A percentile compares a stretch with the other conserved stretches of the same genome.
Evolutionary conservation across 75 land plant species (phyloP).

Genomic region (Cryptomeria japonica): DNA sequence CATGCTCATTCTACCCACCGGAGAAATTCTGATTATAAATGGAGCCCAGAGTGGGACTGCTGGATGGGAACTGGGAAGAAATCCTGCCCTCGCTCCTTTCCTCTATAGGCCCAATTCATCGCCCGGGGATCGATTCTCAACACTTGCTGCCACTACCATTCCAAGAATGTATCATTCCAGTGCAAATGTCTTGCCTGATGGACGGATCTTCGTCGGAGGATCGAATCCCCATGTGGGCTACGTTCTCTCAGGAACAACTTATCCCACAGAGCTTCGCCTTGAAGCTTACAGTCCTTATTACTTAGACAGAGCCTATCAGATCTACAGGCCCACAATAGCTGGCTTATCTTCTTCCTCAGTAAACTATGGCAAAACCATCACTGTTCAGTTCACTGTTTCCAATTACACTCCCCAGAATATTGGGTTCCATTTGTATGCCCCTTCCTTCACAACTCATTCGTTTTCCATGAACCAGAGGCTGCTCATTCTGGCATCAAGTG

Average conservation of each 20-base stretch:
- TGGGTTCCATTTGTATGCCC: conserved; percentile 8
- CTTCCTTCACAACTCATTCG: conserved; percentile 75
- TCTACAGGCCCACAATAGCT: conserved; percentile 24
- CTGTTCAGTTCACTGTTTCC: conserved; percentile 31
- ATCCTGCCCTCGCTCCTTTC: conserved; percentile 32
- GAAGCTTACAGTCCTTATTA: conserved; percentile 54
- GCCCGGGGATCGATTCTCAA: conserved; percentile 7
- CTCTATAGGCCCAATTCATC: conserved; percentile 20
- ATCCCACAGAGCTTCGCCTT: conserved; percentile 50
- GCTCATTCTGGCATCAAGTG: conserved; percentile 29
- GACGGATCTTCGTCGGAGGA: conserved; percentile 46
- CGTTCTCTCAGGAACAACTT: conserved; percentile 15
- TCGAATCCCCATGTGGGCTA: conserved; percentile 40
- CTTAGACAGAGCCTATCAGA: conserved; percentile 21
- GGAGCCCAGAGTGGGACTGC: conserved; percentile 47
- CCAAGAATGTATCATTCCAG: conserved; percentile 54
- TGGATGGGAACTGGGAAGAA: conserved; percentile 27
- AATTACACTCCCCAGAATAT: background rate
- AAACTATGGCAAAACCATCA: conserved; percentile 36
- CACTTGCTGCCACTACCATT: conserved; percentile 19
- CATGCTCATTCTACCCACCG: conserved; percentile 53
- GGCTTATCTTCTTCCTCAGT: conserved; percentile 10
- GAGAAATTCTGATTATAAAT: conserved; percentile 53
- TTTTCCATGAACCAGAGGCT: conserved; percentile 70
- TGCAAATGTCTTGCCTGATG: conserved; percentile 45